Evolutionary conservation across 805 yeast genomes (phyloP), one percentile per base, ranked within the genome.

Genomic region (Ogataea allantospora): DNA sequence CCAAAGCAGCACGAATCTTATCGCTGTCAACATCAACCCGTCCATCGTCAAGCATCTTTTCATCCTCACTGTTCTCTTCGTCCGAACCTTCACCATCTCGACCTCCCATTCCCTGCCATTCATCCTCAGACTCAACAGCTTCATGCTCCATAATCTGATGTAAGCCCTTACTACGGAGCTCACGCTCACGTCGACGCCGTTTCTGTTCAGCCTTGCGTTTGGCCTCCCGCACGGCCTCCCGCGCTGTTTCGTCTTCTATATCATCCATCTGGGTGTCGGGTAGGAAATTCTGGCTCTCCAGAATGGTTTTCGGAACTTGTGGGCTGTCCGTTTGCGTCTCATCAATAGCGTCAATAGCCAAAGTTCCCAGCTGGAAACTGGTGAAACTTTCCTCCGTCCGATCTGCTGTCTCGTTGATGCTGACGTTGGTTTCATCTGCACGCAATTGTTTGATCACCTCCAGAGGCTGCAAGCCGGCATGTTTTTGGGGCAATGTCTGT

Each of bases 81-180:
- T 73, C 81, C 12, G 77, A 71, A 1, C 54, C 38, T 44, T 76
- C 81, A 3, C 80, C 83, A 48, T 83, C 89, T 5, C 54, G 66
- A 43, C 95, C 95, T 47, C 91, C 93, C 33, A 83, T 51, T 3
- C 93, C 95, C 33, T 74, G 74, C 85, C 88, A 86, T 65, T 86
- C 95, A 67, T 86, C 95, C 43, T 86, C 95, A 24, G 93, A 83
- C 64, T 86, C 95, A 49, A 77, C 88, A 29, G 95, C 95, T 65
- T 85, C 93, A 33, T 83, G 80, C 51, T 86, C 91, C 56, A 85
- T 67, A 37, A 86, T 71, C 17, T 74, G 68, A 36, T 70, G 70
- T 13, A 79, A 48, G 2, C 89, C 89, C 40, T 63, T 69, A 19
- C 72, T 64, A 44, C 74, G 83, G 67, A 81, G 60, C 44, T 78